Conservation (phyloP, 768 basidiomycete genomes). For the Suillus cothurnatus region DNA sequence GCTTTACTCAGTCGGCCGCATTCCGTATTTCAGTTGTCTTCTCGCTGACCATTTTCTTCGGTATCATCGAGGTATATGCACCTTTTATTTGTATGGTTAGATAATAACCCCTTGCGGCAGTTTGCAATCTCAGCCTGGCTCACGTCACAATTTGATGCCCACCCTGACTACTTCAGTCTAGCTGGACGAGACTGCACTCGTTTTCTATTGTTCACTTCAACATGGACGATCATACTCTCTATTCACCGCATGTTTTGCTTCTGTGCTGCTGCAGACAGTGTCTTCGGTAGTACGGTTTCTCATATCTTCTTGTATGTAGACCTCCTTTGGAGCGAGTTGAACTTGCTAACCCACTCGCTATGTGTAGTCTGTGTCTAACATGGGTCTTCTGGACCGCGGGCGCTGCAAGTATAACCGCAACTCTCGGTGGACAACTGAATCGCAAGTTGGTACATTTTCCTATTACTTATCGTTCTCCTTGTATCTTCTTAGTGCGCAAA, state of each 20-base stretch:
- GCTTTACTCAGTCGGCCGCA: constrained; percentile 1
- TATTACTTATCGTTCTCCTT: neutral
- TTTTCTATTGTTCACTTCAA: constrained; percentile 67
- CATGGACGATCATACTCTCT: constrained; percentile 67
- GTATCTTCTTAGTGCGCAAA: constrained; percentile 36
- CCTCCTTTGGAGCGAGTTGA: constrained; percentile 5
- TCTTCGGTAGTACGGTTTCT: constrained; percentile 60
- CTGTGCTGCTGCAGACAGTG: constrained; percentile 45
- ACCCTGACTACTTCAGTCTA: constrained; percentile 50
- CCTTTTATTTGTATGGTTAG: neutral
- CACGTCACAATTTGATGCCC: constrained; percentile 56
- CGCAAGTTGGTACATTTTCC: constrained; percentile 51
- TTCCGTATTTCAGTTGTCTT: constrained; percentile 48
- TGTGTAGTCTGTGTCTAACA: constrained; percentile 59
- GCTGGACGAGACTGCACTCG: constrained; percentile 62
- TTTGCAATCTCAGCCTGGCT: constrained; percentile 76
- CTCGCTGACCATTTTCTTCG: constrained; percentile 53
- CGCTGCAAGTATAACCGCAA: constrained; percentile 68
- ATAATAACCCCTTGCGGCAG: constrained; percentile 34
- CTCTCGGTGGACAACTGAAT: constrained; percentile 68
- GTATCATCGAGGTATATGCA: constrained; percentile 60
- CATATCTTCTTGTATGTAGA: constrained; percentile 64
- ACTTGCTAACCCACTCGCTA: neutral
- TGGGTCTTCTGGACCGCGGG: constrained; percentile 81
- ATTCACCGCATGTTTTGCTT: constrained; percentile 58